Conservation (phyloP, 768 basidiomycete species). For the Leccinum boreale region DNA sequence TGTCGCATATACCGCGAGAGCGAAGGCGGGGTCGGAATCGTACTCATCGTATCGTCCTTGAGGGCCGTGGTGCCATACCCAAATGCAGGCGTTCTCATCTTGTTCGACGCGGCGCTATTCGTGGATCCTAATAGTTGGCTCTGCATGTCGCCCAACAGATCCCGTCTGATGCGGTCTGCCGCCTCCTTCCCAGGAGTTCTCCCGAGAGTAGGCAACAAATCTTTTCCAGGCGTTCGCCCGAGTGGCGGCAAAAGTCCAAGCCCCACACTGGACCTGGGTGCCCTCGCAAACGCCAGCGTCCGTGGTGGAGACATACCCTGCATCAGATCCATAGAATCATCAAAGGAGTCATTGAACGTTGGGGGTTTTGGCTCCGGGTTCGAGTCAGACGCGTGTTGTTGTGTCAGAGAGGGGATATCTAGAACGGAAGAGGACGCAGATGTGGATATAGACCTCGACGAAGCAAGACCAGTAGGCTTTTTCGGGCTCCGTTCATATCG, state of each 20-base stretch:
- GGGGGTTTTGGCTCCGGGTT: conserved; percentile 42
- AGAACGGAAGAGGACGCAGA: conserved; percentile 28
- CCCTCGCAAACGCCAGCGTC: conserved; percentile 50
- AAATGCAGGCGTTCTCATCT: conserved; percentile 27
- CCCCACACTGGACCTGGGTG: conserved; percentile 33
- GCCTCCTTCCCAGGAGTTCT: conserved; percentile 74
- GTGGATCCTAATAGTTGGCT: conserved; percentile 25
- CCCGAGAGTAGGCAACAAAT: conserved; percentile 40
- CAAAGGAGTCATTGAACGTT: conserved; percentile 31
- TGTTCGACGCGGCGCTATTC: conserved; percentile 12
- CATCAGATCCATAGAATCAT: conserved; percentile 39
- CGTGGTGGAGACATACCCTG: conserved; percentile 51
- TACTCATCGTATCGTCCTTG: conserved; percentile 63
- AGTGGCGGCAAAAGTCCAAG: conserved; percentile 35
- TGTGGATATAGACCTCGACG: conserved; percentile 25
- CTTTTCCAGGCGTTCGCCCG: conserved; percentile 67
- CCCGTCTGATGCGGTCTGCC: conserved; percentile 62
- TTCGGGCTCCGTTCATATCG: conserved; percentile 28
- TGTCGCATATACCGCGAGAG: conserved; percentile 60
- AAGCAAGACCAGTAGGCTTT: conserved; percentile 15
- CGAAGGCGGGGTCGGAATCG: conserved; percentile 67
- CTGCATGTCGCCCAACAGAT: conserved; percentile 57
- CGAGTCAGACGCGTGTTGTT: conserved; percentile 29
- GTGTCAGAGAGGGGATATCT: conserved; percentile 54
- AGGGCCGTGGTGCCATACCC: conserved; percentile 18